Evolutionary conservation across 2,329 filamentous ascomycete species (phyloP), one percentile per base, ranked within the genome.

Genomic region (Aspergillus persii): DNA sequence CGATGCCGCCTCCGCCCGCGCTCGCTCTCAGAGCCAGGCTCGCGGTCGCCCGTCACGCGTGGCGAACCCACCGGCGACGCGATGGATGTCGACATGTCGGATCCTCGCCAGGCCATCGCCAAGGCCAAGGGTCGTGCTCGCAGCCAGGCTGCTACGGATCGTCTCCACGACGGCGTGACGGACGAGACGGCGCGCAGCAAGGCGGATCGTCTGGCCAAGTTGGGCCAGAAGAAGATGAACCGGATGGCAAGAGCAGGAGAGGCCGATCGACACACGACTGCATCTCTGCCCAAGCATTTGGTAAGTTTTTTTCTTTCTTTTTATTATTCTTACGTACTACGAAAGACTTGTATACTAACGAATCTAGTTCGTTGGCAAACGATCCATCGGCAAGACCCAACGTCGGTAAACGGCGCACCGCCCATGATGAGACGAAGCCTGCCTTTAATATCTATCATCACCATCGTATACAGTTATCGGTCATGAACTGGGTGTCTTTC

Each of bases 171-270:
- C 61, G 79, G 79, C 71, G 88, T 98, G 47, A 84, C 83, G 60
- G 85, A 90, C 72, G 84, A 86, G 64, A 77, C 74, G 56, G 81
- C 84, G 53, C 85, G 90, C 66, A 84, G 82, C 61, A 96, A 94
- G 85, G 92, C 91, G 41, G 93, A 96, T 77, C 88, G 89, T 71
- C 82, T 96, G 74, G 84, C 87, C 74, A 98, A 96, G 84, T 80
- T 99, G 74, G 84, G 88, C 70, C 96, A 99, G 88, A 92, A 94
- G 84, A 94, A 92, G 86, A 97, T 96, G 92, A 99, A 99, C 83
- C 87, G 94, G 66, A 95, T 96, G 89, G 95, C 95, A 49, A 88
- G 93, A 77, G 91, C 96, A 83, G 95, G 95, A 83, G 95, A 99
- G 82, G 93, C 89, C 62, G 95, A 99, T 83, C 87, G 96, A 74